phyloP scores from a whole-genome alignment of 768 basidiomycete genomes.

The Antrodiella citrinella region DNA sequence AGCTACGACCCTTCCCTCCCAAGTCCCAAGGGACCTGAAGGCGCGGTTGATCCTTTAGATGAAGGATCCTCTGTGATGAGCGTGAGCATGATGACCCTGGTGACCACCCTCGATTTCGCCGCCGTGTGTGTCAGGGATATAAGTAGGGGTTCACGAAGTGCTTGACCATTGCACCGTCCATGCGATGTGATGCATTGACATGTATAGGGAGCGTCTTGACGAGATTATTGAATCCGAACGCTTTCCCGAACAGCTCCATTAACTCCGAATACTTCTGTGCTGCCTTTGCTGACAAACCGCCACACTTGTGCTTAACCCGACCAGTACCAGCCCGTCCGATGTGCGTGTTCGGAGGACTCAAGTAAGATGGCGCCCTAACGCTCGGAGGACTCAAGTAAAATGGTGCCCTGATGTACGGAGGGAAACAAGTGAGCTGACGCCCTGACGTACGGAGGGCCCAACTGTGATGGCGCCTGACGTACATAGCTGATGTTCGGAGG shows the following conservation, averaged over 20 bases:
- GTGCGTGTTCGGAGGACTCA: conserved; percentile 10
- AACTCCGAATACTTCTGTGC: conserved; percentile 6
- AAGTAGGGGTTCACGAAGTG: conserved; percentile 12
- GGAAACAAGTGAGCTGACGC: no score
- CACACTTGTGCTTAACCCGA: conserved; percentile 2
- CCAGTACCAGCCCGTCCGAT: background rate
- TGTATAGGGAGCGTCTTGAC: conserved; percentile 4
- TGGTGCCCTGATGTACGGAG: no score
- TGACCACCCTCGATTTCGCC: background rate
- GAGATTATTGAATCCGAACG: conserved; percentile 2
- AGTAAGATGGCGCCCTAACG: conserved; percentile 17
- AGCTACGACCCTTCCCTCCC: conserved; percentile 78
- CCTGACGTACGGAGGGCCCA: no score
- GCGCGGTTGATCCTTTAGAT: conserved; percentile 53
- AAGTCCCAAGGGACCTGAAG: conserved; percentile 62
- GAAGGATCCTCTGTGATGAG: conserved; percentile 33
- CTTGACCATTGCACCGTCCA: background rate
- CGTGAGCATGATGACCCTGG: conserved; percentile 13
- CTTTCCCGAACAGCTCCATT: background rate
- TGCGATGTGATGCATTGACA: background rate
- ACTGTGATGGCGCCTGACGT: no score
- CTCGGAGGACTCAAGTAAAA: conserved; percentile 31
- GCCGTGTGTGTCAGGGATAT: conserved; percentile 16
- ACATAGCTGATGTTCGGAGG: conserved; percentile 10
- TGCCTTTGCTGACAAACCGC: conserved; percentile 7